Conservation (phyloP, 2,329 filamentous ascomycete genomes). For the Pestalotiopsis sp. region DNA sequence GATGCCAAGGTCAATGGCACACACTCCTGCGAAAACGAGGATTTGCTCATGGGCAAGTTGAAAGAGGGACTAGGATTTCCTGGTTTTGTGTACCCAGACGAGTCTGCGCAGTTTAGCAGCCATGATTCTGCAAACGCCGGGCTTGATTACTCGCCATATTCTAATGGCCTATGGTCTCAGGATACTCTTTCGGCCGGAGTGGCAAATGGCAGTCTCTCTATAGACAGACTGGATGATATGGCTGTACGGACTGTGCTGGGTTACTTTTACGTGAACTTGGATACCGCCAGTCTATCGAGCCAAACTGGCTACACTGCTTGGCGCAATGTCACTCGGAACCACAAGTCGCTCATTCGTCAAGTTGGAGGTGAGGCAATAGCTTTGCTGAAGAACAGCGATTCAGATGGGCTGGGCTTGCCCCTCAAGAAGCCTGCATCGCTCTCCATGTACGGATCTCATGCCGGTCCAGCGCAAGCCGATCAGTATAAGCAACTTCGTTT, state of each 20-base stretch:
- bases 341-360: constrained; percentile 16
- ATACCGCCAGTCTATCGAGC: constrained; percentile 12
- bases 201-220: constrained; percentile 17
- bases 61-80: constrained; percentile 2
- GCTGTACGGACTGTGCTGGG: constrained; percentile 17
- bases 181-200: constrained; percentile 10
- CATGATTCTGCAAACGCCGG: constrained; percentile 6
- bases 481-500: neutral
- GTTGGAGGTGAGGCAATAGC: constrained; percentile 53
- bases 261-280: constrained; percentile 18
- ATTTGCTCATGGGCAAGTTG: neutral
- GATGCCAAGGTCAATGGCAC: neutral
- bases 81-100: constrained; percentile 3
- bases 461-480: constrained; percentile 60
- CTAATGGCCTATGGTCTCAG: constrained; percentile 2
- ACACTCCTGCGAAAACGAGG: neutral
- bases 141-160: constrained; percentile 1
- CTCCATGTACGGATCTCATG: constrained; percentile 57
- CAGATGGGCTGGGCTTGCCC: constrained; percentile 53
- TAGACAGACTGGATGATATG: constrained; percentile 20
- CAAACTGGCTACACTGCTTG: constrained; percentile 1
- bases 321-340: constrained; percentile 18
- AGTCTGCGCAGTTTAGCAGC: neutral
- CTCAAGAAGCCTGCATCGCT: constrained; percentile 45
- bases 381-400: constrained; percentile 60